phyloP scores from a whole-genome alignment of 2,329 filamentous ascomycete species.

The Cordyceps javanica region DNA sequence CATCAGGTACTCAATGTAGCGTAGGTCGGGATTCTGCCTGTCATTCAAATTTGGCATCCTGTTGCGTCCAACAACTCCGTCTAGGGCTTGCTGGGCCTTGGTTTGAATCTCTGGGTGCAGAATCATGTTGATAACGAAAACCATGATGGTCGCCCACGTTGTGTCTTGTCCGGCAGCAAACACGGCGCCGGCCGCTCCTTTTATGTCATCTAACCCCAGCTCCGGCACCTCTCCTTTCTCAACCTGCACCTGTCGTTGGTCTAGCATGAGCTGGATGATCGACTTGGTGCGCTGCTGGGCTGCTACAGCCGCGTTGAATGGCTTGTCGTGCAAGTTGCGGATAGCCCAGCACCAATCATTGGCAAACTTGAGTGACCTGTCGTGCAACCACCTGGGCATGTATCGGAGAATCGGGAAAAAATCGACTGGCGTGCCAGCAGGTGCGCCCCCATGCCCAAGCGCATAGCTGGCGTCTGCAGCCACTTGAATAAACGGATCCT shows the following conservation, averaged over 20 bases:
- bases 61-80: constrained; percentile 37
- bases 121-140: constrained; percentile 40
- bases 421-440: constrained; percentile 36
- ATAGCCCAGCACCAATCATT: constrained; percentile 28
- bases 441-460: constrained; percentile 23
- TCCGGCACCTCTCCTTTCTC: constrained; percentile 25
- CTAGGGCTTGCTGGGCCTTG: constrained; percentile 41
- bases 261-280: constrained; percentile 22
- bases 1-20: constrained; percentile 39
- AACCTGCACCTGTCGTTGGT: constrained; percentile 19
- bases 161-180: constrained; percentile 42
- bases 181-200: constrained; percentile 42
- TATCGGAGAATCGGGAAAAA: constrained; percentile 39
- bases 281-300: constrained; percentile 25
- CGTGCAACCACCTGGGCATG: constrained; percentile 33
- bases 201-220: constrained; percentile 37
- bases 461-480: constrained; percentile 26
- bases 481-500: constrained; percentile 35
- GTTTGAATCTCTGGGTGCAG: constrained; percentile 36
- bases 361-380: constrained; percentile 25
- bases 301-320: constrained; percentile 31
- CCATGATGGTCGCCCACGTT: constrained; percentile 35
- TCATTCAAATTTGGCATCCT: constrained; percentile 43
- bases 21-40: constrained; percentile 27
- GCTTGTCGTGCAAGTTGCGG: constrained; percentile 36